phyloP scores from a whole-genome alignment of 345 rosid genomes.

The Linum usitatissimum region DNA sequence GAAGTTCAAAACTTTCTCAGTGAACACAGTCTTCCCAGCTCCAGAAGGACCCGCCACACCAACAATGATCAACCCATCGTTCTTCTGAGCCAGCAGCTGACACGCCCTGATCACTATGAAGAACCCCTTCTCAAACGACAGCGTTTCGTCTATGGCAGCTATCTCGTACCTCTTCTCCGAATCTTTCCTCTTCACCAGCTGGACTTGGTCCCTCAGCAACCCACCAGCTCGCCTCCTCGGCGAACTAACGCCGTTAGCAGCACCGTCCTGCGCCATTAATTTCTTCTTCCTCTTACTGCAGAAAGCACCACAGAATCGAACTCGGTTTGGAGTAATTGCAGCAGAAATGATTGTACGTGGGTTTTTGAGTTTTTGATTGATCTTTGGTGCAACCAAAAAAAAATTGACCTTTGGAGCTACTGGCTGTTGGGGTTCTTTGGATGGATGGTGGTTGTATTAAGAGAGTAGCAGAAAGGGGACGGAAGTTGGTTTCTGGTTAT shows the following conservation, averaged over 20 bases:
- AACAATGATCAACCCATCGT: constrained; percentile 75
- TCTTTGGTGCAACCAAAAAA: too few species aligned
- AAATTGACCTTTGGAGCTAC: too few species aligned
- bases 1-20: constrained; percentile 81
- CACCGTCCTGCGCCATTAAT: constrained; percentile 51
- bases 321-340: too few species aligned
- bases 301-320: too few species aligned
- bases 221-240: constrained; percentile 86
- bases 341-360: too few species aligned
- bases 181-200: constrained; percentile 59
- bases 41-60: constrained; percentile 99
- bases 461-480: too few species aligned
- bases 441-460: too few species aligned
- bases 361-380: too few species aligned
- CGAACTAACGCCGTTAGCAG: constrained; percentile 38
- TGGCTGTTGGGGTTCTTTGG: too few species aligned
- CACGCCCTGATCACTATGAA: constrained; percentile 84
- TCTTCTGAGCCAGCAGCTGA: constrained; percentile 82
- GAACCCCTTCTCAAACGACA: constrained; percentile 93
- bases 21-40: constrained; percentile 92
- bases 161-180: constrained; percentile 68
- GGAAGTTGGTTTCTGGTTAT: too few species aligned
- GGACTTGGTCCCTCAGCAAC: constrained; percentile 78
- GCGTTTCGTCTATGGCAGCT: constrained; percentile 57
- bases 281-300: too few species aligned